A percentile compares a stretch with the other conserved stretches of the same genome.
These are phyloP conservation scores for Talaromyces islandicus DNA, from an alignment of 2,329 filamentous ascomycete species.

Conservation along the genomic window DNA sequence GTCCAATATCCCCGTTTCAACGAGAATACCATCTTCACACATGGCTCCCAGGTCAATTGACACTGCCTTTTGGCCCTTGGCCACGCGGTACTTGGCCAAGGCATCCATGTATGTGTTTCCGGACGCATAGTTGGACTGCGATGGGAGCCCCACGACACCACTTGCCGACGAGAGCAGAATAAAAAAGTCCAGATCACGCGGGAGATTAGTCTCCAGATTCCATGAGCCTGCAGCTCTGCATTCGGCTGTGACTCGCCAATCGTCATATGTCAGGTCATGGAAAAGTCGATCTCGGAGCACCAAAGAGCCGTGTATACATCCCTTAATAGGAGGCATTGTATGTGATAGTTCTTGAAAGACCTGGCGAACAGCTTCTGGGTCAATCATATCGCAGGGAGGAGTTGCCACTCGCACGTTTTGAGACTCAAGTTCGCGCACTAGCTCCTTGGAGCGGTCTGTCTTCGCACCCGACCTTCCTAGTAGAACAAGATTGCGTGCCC, in stretches of 20 bases:
- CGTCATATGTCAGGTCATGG: slow-evolving; percentile 24
- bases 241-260: slow-evolving; percentile 21
- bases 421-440: background rate
- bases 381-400: slow-evolving; percentile 1
- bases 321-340: slow-evolving; percentile 19
- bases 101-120: slow-evolving; percentile 28
- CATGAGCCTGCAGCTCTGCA: slow-evolving; percentile 25
- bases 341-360: slow-evolving; percentile 4
- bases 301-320: slow-evolving; percentile 21
- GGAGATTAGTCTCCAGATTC: slow-evolving; percentile 19
- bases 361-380: background rate
- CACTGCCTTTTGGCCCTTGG: background rate
- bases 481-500: background rate
- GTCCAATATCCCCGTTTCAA: slow-evolving; percentile 1
- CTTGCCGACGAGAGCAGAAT: slow-evolving; percentile 30
- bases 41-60: slow-evolving; percentile 6
- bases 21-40: slow-evolving; percentile 1
- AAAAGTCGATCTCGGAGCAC: slow-evolving; percentile 15
- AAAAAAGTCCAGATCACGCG: slow-evolving; percentile 33
- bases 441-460: background rate
- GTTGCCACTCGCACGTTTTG: background rate
- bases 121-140: slow-evolving; percentile 27
- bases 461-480: background rate
- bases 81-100: slow-evolving; percentile 2
- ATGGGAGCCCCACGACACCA: slow-evolving; percentile 22